Percentiles rank a stretch among this genome's conserved stretches.
Conservation (phyloP, 116 monocot species). For the Thalassia testudinum region DNA sequence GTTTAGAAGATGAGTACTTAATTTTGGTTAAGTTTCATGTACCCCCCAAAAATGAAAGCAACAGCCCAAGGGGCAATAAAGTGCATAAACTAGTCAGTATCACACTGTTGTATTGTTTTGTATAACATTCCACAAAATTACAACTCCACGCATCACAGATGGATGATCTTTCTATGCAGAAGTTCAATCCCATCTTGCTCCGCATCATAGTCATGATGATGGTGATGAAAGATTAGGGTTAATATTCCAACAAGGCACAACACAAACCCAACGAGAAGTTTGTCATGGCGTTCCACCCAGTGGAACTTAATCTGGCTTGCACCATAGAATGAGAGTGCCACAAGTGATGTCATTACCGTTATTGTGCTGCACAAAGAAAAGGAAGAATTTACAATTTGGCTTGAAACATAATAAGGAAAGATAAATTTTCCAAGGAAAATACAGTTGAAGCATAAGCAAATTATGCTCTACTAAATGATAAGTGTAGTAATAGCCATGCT, state of each 20-base stretch:
- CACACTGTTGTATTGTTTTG: too few species aligned
- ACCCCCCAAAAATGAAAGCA: too few species aligned
- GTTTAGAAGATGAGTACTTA: too few species aligned
- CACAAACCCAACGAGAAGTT: slow-evolving; percentile 89
- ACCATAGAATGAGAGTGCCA: slow-evolving; percentile 85
- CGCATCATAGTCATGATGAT: slow-evolving; percentile 1
- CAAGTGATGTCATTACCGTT: slow-evolving; percentile 92
- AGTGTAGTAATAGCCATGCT: too few species aligned
- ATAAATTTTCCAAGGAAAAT: too few species aligned
- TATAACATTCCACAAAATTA: neutral
- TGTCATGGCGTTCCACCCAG: slow-evolving; percentile 93
- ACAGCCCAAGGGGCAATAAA: too few species aligned
- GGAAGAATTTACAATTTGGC: too few species aligned
- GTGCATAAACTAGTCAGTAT: too few species aligned
- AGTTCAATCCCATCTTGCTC: slow-evolving; percentile 22
- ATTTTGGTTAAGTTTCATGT: too few species aligned
- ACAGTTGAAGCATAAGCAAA: too few species aligned
- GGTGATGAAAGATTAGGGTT: slow-evolving; percentile 75
- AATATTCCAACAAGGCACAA: slow-evolving; percentile 73
- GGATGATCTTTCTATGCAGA: slow-evolving; percentile 44
- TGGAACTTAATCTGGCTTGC: slow-evolving; percentile 91
- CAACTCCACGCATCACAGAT: slow-evolving; percentile 7
- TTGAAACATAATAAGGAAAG: too few species aligned
- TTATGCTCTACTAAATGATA: too few species aligned
- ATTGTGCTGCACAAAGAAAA: slow-evolving; percentile 50